Conservation (phyloP, 129 eudicot species). For the Artemisia annua region DNA sequence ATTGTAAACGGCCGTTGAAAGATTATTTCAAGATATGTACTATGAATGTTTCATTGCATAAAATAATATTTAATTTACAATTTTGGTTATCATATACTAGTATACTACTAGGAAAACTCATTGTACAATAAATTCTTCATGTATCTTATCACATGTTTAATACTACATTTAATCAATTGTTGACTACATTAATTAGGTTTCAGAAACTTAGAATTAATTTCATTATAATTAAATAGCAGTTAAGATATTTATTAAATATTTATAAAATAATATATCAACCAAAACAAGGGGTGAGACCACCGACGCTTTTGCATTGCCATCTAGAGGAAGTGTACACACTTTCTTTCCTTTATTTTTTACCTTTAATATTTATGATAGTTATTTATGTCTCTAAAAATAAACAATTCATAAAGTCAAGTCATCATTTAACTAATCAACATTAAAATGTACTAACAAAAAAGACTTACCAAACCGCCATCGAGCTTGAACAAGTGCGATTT, state of each 20-base stretch:
- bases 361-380: background rate
- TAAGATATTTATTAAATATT: no score
- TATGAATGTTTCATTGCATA: conserved; percentile 1
- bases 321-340: conserved; percentile 1
- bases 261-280: background rate
- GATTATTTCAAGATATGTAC: conserved; percentile 1
- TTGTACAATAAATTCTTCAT: background rate
- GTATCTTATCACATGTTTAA: background rate
- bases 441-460: background rate
- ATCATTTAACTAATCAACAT: background rate
- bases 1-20: conserved; percentile 5
- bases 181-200: conserved; percentile 7
- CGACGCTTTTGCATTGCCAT: conserved; percentile 23
- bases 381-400: no score
- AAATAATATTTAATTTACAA: background rate
- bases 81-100: background rate
- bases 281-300: conserved; percentile 13
- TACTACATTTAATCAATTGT: background rate
- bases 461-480: conserved; percentile 96
- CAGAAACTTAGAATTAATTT: background rate
- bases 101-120: background rate
- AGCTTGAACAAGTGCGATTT: conserved; percentile 94
- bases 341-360: background rate
- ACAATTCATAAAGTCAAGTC: background rate
- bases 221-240: background rate